Evolutionary conservation across 352 stramenopile species (phyloP), one percentile per base, ranked within the genome.

Genomic region (Globisporangium solare): DNA sequence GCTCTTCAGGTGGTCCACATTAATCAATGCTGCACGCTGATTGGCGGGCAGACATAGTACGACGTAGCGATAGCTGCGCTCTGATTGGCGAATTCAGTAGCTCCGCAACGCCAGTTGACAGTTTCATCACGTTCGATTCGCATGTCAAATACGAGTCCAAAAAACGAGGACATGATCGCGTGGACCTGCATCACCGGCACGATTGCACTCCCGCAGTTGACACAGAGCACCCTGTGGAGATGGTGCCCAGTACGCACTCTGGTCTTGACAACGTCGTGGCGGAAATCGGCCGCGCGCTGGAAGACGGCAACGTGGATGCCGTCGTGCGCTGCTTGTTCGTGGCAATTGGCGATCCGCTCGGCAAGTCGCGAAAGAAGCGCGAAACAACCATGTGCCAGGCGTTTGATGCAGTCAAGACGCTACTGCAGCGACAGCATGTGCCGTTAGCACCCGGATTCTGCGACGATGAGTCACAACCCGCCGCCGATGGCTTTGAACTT

Each of bases 321-420:
- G 66, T 60, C 7, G 63, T 73, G 40, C 66, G 78, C 61, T 69
- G 54, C 51, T 55, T 83, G 48, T 64, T 80, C 37, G 52, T 76
- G 5, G 17, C 74, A 54, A 54, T 80, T 21, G 42, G 76, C 13
- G 51, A 66, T 32, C 37, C 48, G 0, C 24, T 51, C 18, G 31
- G 54, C 5, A 21, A 24, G 15, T 18, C 31, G 32, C 60, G 63
- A 54, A 20, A 51, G 21, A 65, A 58, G 24, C 60, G 64, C 0
- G 56, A 72, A 7, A 17, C 31, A 11, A 62, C 39, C 42, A 45
- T 75, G n/a, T 46, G 64, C 46, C 57, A 24, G 10, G 64, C 58
- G 3, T 14, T 65, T 15, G 37, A 50, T 1, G 18, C 58, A 20
- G 32, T 66, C 12, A 49, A 60, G 21, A 31, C 56, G 46, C 12